Evolutionary conservation across 192 early-diverging fungal genomes (phyloP).

Genomic region (Pilobolus umbonatus): DNA sequence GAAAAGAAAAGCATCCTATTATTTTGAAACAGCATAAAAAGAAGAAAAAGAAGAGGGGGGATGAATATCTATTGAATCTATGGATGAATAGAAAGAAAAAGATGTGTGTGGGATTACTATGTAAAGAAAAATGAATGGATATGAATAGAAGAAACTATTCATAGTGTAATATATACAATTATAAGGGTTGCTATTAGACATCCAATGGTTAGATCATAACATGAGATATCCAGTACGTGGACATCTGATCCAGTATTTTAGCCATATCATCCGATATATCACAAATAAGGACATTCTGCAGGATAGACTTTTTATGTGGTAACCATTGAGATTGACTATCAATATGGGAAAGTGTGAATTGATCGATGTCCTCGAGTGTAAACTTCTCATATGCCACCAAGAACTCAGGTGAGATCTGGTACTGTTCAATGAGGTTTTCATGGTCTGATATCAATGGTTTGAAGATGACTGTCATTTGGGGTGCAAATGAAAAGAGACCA

Average conservation of each 20-base stretch:
- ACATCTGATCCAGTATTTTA: not conserved
- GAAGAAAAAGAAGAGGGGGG: not conserved
- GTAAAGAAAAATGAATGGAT: no score
- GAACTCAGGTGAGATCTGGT: not conserved
- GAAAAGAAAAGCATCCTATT: not conserved
- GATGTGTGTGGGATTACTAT: no score
- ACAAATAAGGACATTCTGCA: conserved; percentile 9
- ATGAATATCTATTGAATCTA: not conserved
- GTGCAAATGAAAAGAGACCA: conserved; percentile 19
- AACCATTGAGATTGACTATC: not conserved
- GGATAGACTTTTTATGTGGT: not conserved
- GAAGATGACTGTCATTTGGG: conserved; percentile 19
- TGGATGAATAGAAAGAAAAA: not conserved
- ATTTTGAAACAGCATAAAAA: not conserved
- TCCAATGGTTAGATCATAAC: no score
- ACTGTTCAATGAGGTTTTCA: not conserved
- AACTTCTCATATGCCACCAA: conserved; percentile 3
- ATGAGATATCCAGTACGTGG: not conserved
- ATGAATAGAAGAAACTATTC: no score
- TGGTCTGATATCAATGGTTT: not conserved
- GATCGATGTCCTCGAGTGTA: conserved; percentile 9
- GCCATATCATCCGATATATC: conserved; percentile 14
- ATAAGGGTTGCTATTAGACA: no score
- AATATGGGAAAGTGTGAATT: not conserved
- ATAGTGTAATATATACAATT: no score